Base-by-base conservation (phyloP, 352 stramenopile genomes). In the Elongisporangium prolatum region DNA sequence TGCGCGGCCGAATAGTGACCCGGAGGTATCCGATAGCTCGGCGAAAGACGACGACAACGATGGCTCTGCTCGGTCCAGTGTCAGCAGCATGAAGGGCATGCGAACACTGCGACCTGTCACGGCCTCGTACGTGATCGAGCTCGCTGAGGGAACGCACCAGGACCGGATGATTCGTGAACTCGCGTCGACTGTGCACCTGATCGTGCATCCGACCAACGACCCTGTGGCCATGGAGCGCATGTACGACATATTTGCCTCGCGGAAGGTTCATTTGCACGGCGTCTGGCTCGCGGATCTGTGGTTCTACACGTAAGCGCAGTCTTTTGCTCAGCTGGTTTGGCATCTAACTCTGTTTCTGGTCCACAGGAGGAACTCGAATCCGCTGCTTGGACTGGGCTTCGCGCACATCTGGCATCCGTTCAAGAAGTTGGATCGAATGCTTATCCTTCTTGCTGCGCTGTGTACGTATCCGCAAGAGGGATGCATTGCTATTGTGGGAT, bases 401-500 rank as follows among this genome's bases (percentile, higher is more conserved):
- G 71, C 75, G 4, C 73, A 88, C 56, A 65, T 56, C n/a, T 72
- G 76, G 63, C 78, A 86, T 50, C 75, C 78, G 55, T 86, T 75
- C 65, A 81, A 78, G 48, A 67, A 68, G 4, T 56, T 65, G 6
- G 78, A 86, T 34, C 78, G 78, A 21, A 51, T 69, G 20, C 60
- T 88, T 50, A 75, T 86, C 54, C 63, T 88, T 7, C 25, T 81
- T 16, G 64, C 77, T 47, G 65, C 71, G 0, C 48, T 86, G 37
- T 9, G 76, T 86, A 74, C 57, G 76, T 82, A 5, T n/a, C 37
- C 38, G 7, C 4, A n/a, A 18, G 20, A 24, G 18, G 34, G 34
- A 40, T 18, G 17, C n/a, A 54, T 24, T 17, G 17, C 13, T 9
- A 20, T 14, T 25, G 38, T 10, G n/a, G 14, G 25, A 24, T 16